Conservation (phyloP, 2,329 filamentous ascomycete species). For the Exophiala bonariae region DNA sequence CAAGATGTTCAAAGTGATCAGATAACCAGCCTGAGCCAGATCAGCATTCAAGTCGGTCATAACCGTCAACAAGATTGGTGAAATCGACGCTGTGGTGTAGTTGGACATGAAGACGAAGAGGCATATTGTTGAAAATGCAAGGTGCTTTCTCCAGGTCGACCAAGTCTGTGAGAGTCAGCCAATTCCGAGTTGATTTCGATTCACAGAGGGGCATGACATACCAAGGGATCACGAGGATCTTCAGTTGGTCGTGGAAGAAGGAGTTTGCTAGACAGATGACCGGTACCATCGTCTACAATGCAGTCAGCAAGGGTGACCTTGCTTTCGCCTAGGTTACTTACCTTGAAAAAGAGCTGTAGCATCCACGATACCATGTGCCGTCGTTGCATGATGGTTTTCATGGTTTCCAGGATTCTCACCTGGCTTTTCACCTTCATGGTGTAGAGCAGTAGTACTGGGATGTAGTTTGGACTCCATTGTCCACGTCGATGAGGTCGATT, state of each 20-base stretch:
- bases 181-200: neutral
- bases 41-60: conserved; percentile 7
- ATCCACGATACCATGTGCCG: neutral
- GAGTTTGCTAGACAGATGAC: conserved; percentile 1
- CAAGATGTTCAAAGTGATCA: conserved; percentile 51
- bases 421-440: neutral
- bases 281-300: conserved; percentile 7
- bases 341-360: neutral
- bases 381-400: no score
- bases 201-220: conserved; percentile 1
- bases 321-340: neutral
- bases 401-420: neutral
- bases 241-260: conserved; percentile 12
- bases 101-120: conserved; percentile 19
- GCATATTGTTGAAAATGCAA: conserved; percentile 1
- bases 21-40: conserved; percentile 1
- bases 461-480: no score
- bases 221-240: conserved; percentile 12
- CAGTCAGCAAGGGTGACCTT: neutral
- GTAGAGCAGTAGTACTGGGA: no score
- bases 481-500: no score
- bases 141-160: conserved; percentile 9
- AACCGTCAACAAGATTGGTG: conserved; percentile 9
- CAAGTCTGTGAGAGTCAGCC: conserved; percentile 5
- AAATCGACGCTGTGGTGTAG: conserved; percentile 6